phyloP scores from a whole-genome alignment of 1,284 basidiomycete species.

The Tylopilus orsonianus region DNA sequence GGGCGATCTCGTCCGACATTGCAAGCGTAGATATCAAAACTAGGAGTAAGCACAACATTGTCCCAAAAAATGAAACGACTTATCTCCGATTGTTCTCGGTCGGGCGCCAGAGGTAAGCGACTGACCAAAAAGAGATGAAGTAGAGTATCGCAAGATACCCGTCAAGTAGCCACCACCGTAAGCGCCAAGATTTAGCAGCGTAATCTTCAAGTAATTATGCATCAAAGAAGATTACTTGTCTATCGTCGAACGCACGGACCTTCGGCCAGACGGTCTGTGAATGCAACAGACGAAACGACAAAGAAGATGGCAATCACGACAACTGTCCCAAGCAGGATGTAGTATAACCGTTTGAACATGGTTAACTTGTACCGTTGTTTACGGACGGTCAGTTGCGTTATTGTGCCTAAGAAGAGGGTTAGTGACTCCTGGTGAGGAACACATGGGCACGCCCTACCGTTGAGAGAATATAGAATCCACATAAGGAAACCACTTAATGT shows the following conservation, averaged over 20 bases:
- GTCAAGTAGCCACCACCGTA: conserved; percentile 95
- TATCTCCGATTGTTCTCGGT: conserved; percentile 90
- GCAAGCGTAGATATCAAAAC: conserved; percentile 56
- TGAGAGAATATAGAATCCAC: conserved; percentile 93
- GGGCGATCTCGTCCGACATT: conserved; percentile 83
- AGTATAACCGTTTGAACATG: conserved; percentile 86
- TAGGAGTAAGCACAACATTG: conserved; percentile 27
- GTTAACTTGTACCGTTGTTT: conserved; percentile 86
- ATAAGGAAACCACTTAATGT: conserved; percentile 92
- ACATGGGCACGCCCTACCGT: conserved; percentile 49
- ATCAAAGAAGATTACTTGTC: not conserved
- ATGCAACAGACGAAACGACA: conserved; percentile 87
- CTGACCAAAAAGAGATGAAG: conserved; percentile 75
- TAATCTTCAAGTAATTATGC: conserved; percentile 59
- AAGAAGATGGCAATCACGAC: conserved; percentile 88
- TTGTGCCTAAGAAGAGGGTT: conserved; percentile 61
- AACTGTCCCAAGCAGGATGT: conserved; percentile 85
- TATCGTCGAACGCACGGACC: conserved; percentile 49
- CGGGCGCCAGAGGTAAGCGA: conserved; percentile 93
- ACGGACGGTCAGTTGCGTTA: conserved; percentile 76
- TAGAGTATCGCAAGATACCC: conserved; percentile 93
- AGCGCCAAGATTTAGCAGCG: conserved; percentile 89
- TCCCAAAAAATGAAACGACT: conserved; percentile 33
- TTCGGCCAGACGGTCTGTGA: conserved; percentile 88
- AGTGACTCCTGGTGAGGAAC: conserved; percentile 2